Evolutionary conservation across 805 yeast genomes (phyloP).

Genomic region (Hanseniaspora opuntiae): DNA sequence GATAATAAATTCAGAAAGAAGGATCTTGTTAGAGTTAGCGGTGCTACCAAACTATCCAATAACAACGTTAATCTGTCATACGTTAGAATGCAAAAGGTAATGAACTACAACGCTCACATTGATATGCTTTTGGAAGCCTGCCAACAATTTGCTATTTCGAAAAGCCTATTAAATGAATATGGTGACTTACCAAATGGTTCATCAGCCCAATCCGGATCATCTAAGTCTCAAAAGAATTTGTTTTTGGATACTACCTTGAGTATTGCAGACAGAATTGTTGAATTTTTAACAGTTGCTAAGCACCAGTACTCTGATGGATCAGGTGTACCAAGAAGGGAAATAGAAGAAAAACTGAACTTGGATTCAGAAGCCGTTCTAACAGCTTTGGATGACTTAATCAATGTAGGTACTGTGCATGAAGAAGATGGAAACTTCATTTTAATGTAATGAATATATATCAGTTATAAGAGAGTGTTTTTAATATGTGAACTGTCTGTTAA

Average conservation of each 20-base stretch:
- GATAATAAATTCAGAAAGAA: conserved; percentile 6
- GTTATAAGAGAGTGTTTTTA: not conserved
- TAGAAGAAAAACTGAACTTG: conserved; percentile 3
- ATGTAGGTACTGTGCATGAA: conserved; percentile 5
- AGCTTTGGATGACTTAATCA: conserved; percentile 1
- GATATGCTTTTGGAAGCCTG: conserved; percentile 58
- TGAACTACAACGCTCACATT: conserved; percentile 53
- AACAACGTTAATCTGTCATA: conserved; percentile 53
- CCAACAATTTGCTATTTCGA: conserved; percentile 40
- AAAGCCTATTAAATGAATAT: conserved; percentile 29
- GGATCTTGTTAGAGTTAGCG: conserved; percentile 9
- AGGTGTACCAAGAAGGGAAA: conserved; percentile 11
- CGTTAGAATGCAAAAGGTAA: conserved; percentile 43
- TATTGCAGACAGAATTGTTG: conserved; percentile 6
- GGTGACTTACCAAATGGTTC: conserved; percentile 1
- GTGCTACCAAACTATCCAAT: conserved; percentile 29
- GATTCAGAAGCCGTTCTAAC: conserved; percentile 7
- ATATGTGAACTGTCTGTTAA: not conserved
- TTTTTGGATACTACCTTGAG: conserved; percentile 29
- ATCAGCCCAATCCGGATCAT: not conserved
- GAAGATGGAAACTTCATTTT: not conserved
- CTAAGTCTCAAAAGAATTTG: conserved; percentile 14
- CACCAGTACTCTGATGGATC: not conserved
- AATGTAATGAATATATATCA: not conserved
- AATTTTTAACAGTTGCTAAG: not conserved